phyloP scores from a whole-genome alignment of 2,329 filamentous ascomycete species.

The Geoglossum cookeanum region DNA sequence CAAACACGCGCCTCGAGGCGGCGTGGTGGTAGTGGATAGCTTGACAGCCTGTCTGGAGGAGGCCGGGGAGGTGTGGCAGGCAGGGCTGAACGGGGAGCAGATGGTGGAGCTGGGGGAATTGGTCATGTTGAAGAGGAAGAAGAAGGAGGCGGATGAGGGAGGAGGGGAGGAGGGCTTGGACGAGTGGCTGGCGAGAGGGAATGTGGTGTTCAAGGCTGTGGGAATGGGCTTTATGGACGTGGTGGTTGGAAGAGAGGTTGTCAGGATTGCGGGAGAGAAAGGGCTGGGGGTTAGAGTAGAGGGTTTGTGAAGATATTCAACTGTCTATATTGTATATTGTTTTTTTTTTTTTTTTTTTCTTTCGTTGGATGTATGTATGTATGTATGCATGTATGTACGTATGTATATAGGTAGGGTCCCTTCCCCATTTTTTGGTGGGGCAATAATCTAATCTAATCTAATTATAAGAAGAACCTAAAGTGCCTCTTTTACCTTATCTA shows the following conservation, averaged over 20 bases:
- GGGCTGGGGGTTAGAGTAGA: slow-evolving; percentile 24
- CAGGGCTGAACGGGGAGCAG: slow-evolving; percentile 50
- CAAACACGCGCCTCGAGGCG: slow-evolving; percentile 43
- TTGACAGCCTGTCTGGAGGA: slow-evolving; percentile 63
- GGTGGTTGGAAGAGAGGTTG: slow-evolving; percentile 37
- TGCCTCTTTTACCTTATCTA: too few relatives aligned
- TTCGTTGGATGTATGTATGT: too few relatives aligned
- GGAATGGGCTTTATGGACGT: slow-evolving; percentile 49
- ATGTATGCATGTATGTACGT: too few relatives aligned
- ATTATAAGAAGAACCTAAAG: too few relatives aligned
- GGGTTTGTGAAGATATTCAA: not conserved
- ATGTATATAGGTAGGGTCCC: too few relatives aligned
- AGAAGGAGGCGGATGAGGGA: slow-evolving; percentile 23
- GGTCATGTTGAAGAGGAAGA: slow-evolving; percentile 34
- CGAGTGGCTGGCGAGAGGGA: slow-evolving; percentile 39
- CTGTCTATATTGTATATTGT: not conserved
- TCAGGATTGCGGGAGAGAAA: slow-evolving; percentile 35
- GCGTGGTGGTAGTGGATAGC: slow-evolving; percentile 53
- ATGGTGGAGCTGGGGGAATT: slow-evolving; percentile 80
- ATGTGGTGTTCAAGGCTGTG: slow-evolving; percentile 51
- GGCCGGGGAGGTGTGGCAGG: slow-evolving; percentile 71
- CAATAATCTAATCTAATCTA: too few relatives aligned
- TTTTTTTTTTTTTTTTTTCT: not conserved
- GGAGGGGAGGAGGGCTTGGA: slow-evolving; percentile 25
- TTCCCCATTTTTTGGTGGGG: too few relatives aligned